phyloP scores from a whole-genome alignment of 2,329 filamentous ascomycete species.

The Teratosphaeria zuluensis region DNA sequence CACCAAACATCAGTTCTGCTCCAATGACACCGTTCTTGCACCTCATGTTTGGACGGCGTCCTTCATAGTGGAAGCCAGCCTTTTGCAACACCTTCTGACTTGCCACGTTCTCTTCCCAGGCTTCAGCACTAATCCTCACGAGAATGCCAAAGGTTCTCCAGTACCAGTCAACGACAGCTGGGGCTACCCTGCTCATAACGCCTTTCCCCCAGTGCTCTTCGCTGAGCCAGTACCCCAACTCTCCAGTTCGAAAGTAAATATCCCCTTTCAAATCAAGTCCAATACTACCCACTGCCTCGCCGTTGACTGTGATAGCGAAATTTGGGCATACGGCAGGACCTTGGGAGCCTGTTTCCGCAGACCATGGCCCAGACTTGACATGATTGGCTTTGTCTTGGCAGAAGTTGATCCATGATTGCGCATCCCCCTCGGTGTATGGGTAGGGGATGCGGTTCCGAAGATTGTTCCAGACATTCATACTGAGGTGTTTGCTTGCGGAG shows the following conservation, averaged over 20 bases:
- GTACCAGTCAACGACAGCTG: slow-evolving; percentile 26
- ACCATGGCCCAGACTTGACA: slow-evolving; percentile 12
- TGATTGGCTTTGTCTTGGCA: slow-evolving; percentile 10
- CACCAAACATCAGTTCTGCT: slow-evolving; percentile 27
- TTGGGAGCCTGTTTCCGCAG: slow-evolving; percentile 6
- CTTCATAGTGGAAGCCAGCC: slow-evolving; percentile 30
- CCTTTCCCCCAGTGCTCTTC: slow-evolving; percentile 27
- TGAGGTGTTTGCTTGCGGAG: slow-evolving; percentile 17
- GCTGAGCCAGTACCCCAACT: slow-evolving; percentile 35
- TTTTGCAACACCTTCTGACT: slow-evolving; percentile 29
- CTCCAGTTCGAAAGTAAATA: slow-evolving; percentile 27
- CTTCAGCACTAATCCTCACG: slow-evolving; percentile 22
- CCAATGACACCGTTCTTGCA: slow-evolving; percentile 27
- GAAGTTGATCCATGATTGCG: slow-evolving; percentile 27
- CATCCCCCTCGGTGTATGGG: slow-evolving; percentile 29
- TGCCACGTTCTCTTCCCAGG: slow-evolving; percentile 24
- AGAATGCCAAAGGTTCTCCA: slow-evolving; percentile 24
- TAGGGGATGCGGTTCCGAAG: slow-evolving; percentile 30
- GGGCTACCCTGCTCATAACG: slow-evolving; percentile 25
- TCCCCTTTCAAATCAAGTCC: slow-evolving; percentile 26
- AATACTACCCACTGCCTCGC: slow-evolving; percentile 27
- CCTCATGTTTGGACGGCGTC: slow-evolving; percentile 24
- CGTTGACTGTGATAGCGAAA: slow-evolving; percentile 18
- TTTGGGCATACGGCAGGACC: slow-evolving; percentile 10
- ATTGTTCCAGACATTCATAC: slow-evolving; percentile 24